phyloP scores from a whole-genome alignment of 2,329 filamentous ascomycete species.

The Coniochaeta sp. region DNA sequence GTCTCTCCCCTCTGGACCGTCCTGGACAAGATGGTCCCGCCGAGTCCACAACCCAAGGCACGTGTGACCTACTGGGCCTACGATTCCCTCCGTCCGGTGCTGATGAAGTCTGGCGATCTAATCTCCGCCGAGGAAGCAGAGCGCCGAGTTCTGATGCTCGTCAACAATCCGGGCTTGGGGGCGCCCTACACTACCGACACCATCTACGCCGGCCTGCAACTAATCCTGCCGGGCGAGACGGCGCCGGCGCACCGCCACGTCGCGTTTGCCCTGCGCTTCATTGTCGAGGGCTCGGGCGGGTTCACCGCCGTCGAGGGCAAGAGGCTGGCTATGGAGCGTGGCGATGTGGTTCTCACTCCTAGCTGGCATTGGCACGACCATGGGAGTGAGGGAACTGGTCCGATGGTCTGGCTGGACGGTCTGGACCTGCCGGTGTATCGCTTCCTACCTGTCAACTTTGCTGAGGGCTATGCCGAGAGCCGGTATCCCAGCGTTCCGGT shows the following conservation, averaged over 20 bases:
- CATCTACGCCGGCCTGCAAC: constrained; percentile 46
- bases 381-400: constrained; percentile 37
- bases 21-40: too few relatives aligned
- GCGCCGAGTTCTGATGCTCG: constrained; percentile 21
- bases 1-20: too few relatives aligned
- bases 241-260: constrained; percentile 35
- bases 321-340: constrained; percentile 32
- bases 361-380: constrained; percentile 42
- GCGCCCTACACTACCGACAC: constrained; percentile 52
- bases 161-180: constrained; percentile 20
- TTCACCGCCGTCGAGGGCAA: constrained; percentile 36
- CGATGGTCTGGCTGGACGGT: too few relatives aligned
- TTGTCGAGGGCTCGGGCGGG: constrained; percentile 33
- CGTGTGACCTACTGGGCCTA: too few relatives aligned
- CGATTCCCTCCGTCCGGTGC: constrained; percentile 14
- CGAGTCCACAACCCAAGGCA: too few relatives aligned
- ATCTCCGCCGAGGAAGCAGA: constrained; percentile 20
- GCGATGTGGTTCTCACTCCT: constrained; percentile 38
- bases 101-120: constrained; percentile 16
- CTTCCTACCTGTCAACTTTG: too few relatives aligned
- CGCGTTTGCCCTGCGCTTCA: constrained; percentile 36
- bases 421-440: too few relatives aligned
- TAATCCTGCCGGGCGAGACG: constrained; percentile 35
- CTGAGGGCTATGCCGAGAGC: too few relatives aligned
- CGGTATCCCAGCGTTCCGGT: too few relatives aligned